Conservation (phyloP, 805 yeast species). For the Alloascoidea hylecoeti region DNA sequence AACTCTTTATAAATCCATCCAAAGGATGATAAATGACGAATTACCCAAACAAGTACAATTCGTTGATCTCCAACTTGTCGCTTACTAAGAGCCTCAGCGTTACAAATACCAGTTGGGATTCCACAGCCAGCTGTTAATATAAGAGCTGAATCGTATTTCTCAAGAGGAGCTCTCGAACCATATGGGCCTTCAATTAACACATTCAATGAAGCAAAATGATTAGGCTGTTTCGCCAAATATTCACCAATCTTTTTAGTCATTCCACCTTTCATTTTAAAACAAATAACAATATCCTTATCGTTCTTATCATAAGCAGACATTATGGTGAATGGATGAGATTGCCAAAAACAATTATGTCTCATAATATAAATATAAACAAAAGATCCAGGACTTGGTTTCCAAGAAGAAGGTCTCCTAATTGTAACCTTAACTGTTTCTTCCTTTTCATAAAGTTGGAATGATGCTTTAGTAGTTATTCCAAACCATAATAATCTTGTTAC, state of each 20-base stretch:
- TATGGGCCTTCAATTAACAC: slow-evolving; percentile 54
- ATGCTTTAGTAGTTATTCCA: slow-evolving; percentile 22
- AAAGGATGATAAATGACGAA: too few species aligned
- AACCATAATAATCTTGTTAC: slow-evolving; percentile 31
- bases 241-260: slow-evolving; percentile 29
- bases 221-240: slow-evolving; percentile 16
- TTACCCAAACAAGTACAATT: too few species aligned
- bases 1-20: too few species aligned
- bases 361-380: too few species aligned
- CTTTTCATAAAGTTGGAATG: slow-evolving; percentile 11
- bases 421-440: slow-evolving; percentile 4
- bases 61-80: too few species aligned
- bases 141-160: slow-evolving; percentile 22
- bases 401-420: too few species aligned
- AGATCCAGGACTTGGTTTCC: too few species aligned
- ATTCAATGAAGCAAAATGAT: slow-evolving; percentile 14
- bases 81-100: too few species aligned
- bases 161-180: slow-evolving; percentile 29
- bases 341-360: slow-evolving; percentile 40
- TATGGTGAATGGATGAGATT: slow-evolving; percentile 25
- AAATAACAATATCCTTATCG: slow-evolving; percentile 9
- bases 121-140: too few species aligned
- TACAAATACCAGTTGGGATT: too few species aligned
- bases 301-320: slow-evolving; percentile 4
- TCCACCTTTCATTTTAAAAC: slow-evolving; percentile 29